Evolutionary conservation across 371 early-diverging fungal genomes (phyloP), one percentile per base, ranked within the genome.

Genomic region (Cokeromyces recurvatus): DNA sequence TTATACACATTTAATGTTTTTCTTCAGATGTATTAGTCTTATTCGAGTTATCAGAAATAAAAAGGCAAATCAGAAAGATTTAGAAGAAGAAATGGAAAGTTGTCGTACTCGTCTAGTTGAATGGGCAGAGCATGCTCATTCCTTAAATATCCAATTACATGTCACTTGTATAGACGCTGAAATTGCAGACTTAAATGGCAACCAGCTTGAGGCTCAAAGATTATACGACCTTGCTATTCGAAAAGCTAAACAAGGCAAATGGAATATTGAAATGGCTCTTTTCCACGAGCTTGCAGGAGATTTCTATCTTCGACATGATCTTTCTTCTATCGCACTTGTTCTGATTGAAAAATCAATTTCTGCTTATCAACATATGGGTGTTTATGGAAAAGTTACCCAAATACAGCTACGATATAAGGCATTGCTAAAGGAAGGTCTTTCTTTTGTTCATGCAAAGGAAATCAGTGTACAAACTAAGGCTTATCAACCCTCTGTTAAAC

Each of bases 101-200:
- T 44, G 54, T 23, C 45, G 61, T 9, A 24, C 32, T 10, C 43
- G 40, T 20, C 27, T 72, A 9, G 55, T 51, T 2, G 66, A 62
- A 23, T 72, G 66, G 64, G 66, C 73, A 0, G 37, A 47, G 8
- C 62, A 72, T 25, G 60, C 66, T 10, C 57, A 53, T 15, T 62
- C 62, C 32, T 42, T 46, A 34, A 72, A 68, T 20, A 43, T 68
- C 10, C 51, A 56, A 19, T 62, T 66, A 64, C 52, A 59, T 46
- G 52, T 66, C 8, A 54, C 59, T 20, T 47, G 57, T 12, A 64
- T 72, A 16, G 66, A 74, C 46, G 74, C 74, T n/a, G 74, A 74
- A 34, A 38, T 74, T 3, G 58, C 71, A 11, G 51, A 62, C 4
- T 42, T 74, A 19, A 47, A 56, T 0, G 15, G 32, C 1, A 48